These are phyloP conservation scores for Globisporangium spiculum DNA, from an alignment of 352 stramenopile species.

Conservation along the genomic window DNA sequence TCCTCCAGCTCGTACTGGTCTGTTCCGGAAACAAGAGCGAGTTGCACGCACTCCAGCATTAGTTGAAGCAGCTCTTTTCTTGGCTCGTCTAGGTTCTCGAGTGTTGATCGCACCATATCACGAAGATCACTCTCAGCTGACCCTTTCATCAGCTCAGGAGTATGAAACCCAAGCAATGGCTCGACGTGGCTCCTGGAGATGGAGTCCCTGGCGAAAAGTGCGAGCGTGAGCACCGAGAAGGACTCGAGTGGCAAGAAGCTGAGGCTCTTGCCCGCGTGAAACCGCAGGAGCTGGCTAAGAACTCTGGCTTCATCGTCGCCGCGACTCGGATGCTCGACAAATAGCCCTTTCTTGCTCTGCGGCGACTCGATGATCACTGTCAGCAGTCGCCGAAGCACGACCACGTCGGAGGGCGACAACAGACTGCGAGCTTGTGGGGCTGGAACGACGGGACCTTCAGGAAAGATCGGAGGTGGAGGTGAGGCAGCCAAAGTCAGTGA, in stretches of 20 bases:
- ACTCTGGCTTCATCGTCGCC: conserved; percentile 5
- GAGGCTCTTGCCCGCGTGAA: conserved; percentile 5
- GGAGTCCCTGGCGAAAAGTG: conserved; percentile 2
- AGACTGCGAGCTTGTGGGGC: not conserved
- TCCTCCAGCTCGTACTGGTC: conserved; percentile 3
- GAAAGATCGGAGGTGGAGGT: not conserved
- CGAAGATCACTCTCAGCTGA: not conserved
- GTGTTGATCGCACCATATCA: not conserved
- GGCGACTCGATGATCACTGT: conserved; percentile 13
- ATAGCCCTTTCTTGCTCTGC: conserved; percentile 14
- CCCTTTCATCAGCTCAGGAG: conserved; percentile 1
- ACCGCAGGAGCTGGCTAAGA: conserved; percentile 9
- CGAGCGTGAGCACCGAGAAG: conserved; percentile 15
- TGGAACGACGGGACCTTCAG: not conserved
- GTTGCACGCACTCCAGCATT: conserved; percentile 3
- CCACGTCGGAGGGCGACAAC: not conserved
- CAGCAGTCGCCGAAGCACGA: conserved; percentile 9
- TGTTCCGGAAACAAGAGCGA: conserved; percentile 3
- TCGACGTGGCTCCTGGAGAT: not conserved
- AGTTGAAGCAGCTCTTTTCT: conserved; percentile 1
- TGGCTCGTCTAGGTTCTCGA: not conserved
- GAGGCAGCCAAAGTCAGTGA: not conserved
- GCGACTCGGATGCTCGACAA: conserved; percentile 6
- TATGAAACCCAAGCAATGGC: not conserved
- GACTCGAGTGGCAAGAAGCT: conserved; percentile 17